Evolutionary conservation across 2,329 filamentous ascomycete genomes (phyloP).

Genomic region (Cercospora zeina): DNA sequence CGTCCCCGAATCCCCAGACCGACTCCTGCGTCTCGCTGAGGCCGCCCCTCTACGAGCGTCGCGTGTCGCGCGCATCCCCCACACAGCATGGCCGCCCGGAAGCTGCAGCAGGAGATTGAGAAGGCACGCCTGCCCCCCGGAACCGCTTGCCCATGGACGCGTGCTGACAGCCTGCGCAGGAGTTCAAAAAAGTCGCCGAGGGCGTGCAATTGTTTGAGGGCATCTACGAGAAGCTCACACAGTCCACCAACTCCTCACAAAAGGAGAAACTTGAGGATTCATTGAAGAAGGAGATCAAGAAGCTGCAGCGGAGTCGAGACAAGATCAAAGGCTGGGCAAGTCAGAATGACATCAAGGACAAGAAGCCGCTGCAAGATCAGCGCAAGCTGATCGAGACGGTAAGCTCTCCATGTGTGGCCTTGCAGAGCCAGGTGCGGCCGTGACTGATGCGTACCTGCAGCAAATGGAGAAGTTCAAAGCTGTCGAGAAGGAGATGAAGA

Average conservation of each 20-base stretch:
- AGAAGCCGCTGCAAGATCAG: conserved; percentile 89
- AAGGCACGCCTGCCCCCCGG: conserved; percentile 60
- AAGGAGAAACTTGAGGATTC: conserved; percentile 98
- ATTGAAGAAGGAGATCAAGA: conserved; percentile 99
- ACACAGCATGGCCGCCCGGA: conserved; percentile 81
- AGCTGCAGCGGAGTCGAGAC: conserved; percentile 92
- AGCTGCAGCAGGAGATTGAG: conserved; percentile 96
- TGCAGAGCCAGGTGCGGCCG: conserved; percentile 4
- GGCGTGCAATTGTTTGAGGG: conserved; percentile 88
- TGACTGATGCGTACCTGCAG: conserved; percentile 48
- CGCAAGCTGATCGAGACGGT: conserved; percentile 97
- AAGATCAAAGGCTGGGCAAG: conserved; percentile 99
- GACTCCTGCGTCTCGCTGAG: neutral
- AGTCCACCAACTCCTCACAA: conserved; percentile 87
- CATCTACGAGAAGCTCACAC: conserved; percentile 97
- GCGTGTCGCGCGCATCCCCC: conserved; percentile 20
- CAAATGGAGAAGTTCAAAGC: conserved; percentile 99
- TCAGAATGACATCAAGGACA: conserved; percentile 99
- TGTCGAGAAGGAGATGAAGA: conserved; percentile 99
- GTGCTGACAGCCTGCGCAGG: conserved; percentile 33
- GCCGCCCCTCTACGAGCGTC: conserved; percentile 1
- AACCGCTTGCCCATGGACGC: conserved; percentile 8
- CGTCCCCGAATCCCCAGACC: conserved; percentile 3
- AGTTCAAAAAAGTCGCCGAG: conserved; percentile 94
- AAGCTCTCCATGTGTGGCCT: conserved; percentile 41